These are phyloP conservation scores for Penicillium vulpinum DNA, from an alignment of 2,329 filamentous ascomycete genomes.

Conservation along the genomic window DNA sequence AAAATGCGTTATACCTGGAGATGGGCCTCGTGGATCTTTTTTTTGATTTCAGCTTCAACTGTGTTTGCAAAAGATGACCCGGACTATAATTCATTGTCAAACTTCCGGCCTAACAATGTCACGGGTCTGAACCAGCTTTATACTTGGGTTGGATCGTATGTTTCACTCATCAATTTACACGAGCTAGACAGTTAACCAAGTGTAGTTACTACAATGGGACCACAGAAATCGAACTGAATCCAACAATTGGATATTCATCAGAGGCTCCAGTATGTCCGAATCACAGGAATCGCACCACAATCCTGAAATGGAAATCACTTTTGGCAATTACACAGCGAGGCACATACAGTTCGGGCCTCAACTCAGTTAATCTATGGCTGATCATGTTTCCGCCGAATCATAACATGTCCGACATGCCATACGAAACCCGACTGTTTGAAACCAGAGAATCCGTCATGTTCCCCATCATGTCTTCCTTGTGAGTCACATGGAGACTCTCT, in stretches of 20 bases:
- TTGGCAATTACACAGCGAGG: neutral
- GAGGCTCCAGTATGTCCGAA: neutral
- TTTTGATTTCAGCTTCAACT: neutral
- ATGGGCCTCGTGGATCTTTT: neutral
- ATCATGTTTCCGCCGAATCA: no score
- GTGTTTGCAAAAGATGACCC: neutral
- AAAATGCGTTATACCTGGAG: no score
- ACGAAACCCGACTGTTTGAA: no score
- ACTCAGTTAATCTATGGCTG: neutral
- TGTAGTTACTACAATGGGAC: neutral
- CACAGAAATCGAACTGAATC: neutral
- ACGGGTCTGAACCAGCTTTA: conserved; percentile 8
- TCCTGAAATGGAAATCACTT: neutral
- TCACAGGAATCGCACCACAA: neutral
- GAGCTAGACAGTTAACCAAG: no score
- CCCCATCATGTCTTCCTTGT: no score
- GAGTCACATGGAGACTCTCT: no score
- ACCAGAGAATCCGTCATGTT: no score
- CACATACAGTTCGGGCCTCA: neutral
- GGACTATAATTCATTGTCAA: neutral
- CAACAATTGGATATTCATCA: neutral
- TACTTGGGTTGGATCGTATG: conserved; percentile 16
- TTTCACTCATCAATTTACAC: neutral
- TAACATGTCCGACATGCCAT: no score
- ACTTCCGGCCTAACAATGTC: conserved; percentile 12